Evolutionary conservation across 805 yeast species (phyloP).

Genomic region (Saccharomycopsis sp.): DNA sequence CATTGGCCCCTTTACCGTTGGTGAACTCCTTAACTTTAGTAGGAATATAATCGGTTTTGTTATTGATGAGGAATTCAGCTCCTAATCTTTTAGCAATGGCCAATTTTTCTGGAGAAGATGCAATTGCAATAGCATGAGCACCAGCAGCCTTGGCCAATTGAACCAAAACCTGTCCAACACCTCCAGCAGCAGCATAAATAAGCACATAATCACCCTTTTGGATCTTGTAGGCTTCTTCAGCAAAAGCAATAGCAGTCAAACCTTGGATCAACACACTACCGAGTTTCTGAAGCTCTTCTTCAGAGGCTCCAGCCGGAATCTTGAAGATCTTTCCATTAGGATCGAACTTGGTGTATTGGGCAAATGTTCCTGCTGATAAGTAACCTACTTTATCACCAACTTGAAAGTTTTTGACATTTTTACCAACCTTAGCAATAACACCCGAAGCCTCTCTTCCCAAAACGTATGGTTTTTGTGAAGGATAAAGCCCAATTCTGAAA

Average conservation of each 20-base stretch:
- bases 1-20: constrained; percentile 59
- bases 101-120: constrained; percentile 71
- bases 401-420: constrained; percentile 42
- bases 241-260: constrained; percentile 70
- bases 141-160: constrained; percentile 61
- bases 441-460: constrained; percentile 77
- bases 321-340: constrained; percentile 37
- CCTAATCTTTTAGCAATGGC: constrained; percentile 61
- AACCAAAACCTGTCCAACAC: constrained; percentile 69
- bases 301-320: constrained; percentile 42
- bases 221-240: constrained; percentile 58
- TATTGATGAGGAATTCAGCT: constrained; percentile 65
- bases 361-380: constrained; percentile 48
- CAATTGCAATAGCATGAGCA: constrained; percentile 79
- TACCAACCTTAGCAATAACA: constrained; percentile 57
- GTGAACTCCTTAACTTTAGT: constrained; percentile 54
- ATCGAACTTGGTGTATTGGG: constrained; percentile 58
- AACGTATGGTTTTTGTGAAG: constrained; percentile 49
- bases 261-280: constrained; percentile 68
- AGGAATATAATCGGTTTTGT: constrained; percentile 48
- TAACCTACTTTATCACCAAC: constrained; percentile 73
- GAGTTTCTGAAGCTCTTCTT: constrained; percentile 44
- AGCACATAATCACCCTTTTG: constrained; percentile 64
- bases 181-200: constrained; percentile 94
- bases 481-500: constrained; percentile 75